A percentile compares a stretch with the other conserved stretches of the same genome.
Evolutionary conservation across 345 rosid genomes (phyloP).

Genomic region (Citrus cavaleriei): DNA sequence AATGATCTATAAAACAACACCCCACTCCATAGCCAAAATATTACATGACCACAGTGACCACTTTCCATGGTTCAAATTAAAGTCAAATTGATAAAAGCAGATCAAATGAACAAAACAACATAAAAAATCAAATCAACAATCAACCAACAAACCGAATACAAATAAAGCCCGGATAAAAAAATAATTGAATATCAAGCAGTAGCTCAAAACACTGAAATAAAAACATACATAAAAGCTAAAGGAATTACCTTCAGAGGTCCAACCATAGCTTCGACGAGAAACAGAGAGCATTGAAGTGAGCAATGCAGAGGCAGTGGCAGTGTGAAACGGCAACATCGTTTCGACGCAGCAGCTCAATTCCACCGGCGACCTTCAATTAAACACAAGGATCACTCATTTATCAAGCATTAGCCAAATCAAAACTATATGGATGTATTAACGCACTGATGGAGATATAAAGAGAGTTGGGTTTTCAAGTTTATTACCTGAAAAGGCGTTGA

Average conservation of each 20-base stretch:
- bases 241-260: slow-evolving; percentile 62
- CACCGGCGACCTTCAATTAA: slow-evolving; percentile 59
- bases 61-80: background rate
- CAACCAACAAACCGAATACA: background rate
- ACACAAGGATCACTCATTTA: background rate
- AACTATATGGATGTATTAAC: background rate
- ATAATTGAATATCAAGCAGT: background rate
- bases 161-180: background rate
- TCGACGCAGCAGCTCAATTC: slow-evolving; percentile 76
- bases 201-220: background rate
- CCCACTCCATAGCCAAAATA: background rate
- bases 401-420: background rate
- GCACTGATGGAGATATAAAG: background rate
- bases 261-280: slow-evolving; percentile 49
- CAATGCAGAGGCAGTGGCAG: slow-evolving; percentile 83
- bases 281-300: slow-evolving; percentile 80
- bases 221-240: background rate
- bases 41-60: background rate
- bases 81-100: background rate
- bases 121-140: background rate
- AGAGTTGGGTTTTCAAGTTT: background rate
- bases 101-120: background rate
- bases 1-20: background rate
- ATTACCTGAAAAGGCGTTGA: slow-evolving; percentile 62
- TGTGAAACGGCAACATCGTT: slow-evolving; percentile 79